phyloP scores from a whole-genome alignment of 257 asterid species.

The Solanum sejunctum region DNA sequence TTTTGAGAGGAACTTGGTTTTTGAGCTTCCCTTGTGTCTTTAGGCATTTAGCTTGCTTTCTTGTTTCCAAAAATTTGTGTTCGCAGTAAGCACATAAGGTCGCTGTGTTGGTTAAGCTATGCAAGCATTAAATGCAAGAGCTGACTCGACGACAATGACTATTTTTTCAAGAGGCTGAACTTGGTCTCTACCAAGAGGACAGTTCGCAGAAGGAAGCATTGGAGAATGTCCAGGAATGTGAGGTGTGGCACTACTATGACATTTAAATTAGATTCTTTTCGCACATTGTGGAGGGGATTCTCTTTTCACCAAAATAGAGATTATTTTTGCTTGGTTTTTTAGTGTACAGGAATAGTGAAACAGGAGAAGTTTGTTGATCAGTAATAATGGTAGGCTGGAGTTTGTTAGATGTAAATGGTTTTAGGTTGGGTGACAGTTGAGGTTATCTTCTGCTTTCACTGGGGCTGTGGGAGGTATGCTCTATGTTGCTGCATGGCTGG shows the following conservation, averaged over 20 bases:
- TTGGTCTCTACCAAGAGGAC: not conserved
- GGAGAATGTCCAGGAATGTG: not conserved
- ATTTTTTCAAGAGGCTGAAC: not conserved
- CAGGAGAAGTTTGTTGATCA: not conserved
- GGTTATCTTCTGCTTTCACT: not conserved
- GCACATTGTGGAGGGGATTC: not conserved
- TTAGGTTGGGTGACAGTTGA: not conserved
- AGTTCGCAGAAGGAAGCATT: not conserved
- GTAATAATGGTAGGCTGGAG: not conserved
- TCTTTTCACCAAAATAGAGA: not conserved
- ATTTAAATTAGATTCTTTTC: not conserved
- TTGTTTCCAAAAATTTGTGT: not conserved
- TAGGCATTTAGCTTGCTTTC: not conserved
- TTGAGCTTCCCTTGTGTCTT: not conserved
- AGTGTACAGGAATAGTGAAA: not conserved
- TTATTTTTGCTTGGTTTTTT: not conserved
- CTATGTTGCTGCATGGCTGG: not conserved
- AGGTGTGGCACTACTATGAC: not conserved
- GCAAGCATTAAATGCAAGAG: not conserved
- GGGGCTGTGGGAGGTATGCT: not conserved
- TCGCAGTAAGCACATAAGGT: not conserved
- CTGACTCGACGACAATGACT: not conserved
- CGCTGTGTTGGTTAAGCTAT: not conserved
- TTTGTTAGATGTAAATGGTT: not conserved
- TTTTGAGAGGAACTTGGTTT: not conserved